Evolutionary conservation across 208 protist species (phyloP).

Genomic region (Endotrypanum monterogeii): DNA sequence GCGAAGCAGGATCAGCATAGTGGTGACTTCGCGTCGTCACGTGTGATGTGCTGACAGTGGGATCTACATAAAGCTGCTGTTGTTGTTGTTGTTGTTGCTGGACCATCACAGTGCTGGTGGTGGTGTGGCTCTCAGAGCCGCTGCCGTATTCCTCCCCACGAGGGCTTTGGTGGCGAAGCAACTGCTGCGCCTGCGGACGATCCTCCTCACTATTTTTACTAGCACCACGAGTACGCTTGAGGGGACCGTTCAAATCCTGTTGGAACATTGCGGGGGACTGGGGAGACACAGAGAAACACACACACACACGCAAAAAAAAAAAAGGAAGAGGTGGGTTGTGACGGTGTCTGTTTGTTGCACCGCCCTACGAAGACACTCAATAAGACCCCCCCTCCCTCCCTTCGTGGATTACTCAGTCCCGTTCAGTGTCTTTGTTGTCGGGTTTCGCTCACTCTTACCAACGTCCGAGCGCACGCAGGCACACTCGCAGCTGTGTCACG

Average conservation of each 20-base stretch:
- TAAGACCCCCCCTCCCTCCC: neutral
- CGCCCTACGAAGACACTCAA: neutral
- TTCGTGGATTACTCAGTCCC: neutral
- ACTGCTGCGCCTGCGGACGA: slow-evolving; percentile 3
- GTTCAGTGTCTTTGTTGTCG: neutral
- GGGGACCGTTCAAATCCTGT: slow-evolving; percentile 17
- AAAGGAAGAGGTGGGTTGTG: neutral
- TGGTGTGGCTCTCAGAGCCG: neutral
- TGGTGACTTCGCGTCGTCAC: slow-evolving; percentile 14
- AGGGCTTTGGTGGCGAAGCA: slow-evolving; percentile 1
- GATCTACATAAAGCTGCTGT: slow-evolving; percentile 11
- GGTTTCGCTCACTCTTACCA: neutral
- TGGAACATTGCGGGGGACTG: slow-evolving; percentile 9
- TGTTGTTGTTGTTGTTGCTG: neutral
- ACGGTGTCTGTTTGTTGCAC: neutral
- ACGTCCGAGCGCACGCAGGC: too few relatives aligned
- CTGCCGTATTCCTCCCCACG: neutral
- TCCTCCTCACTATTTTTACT: slow-evolving; percentile 10
- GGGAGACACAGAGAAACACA: neutral
- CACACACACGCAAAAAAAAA: too few relatives aligned
- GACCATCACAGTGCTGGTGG: neutral
- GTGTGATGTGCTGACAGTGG: neutral
- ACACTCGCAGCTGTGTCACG: too few relatives aligned
- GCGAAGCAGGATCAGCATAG: slow-evolving; percentile 24
- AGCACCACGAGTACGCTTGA: slow-evolving; percentile 28